Evolutionary conservation across 164 flowering plant genomes (phyloP).

Genomic region (Taxillus chinensis): DNA sequence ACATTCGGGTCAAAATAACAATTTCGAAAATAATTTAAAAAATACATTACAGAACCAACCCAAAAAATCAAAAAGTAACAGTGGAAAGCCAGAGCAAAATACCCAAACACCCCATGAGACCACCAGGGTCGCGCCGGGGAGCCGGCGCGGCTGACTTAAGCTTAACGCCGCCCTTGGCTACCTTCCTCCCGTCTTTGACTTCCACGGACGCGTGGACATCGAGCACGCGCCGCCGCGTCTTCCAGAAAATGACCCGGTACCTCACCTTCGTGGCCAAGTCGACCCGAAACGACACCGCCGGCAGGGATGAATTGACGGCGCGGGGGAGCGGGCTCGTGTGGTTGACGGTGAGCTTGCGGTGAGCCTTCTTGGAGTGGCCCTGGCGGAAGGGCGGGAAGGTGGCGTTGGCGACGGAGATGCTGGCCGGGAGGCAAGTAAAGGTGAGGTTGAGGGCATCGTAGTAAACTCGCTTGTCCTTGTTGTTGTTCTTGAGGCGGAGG

Average conservation of each 20-base stretch:
- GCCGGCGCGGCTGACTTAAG: constrained; percentile 26
- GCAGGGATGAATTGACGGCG: background rate
- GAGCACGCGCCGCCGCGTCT: constrained; percentile 31
- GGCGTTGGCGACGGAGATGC: constrained; percentile 13
- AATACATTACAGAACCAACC: background rate
- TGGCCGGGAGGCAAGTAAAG: constrained; percentile 16
- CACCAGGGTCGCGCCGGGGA: constrained; percentile 2
- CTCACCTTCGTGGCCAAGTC: constrained; percentile 50
- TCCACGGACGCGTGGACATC: constrained; percentile 25
- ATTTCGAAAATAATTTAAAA: no score
- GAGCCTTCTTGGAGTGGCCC: constrained; percentile 48
- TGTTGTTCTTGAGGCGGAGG: constrained; percentile 43
- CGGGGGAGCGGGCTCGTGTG: background rate
- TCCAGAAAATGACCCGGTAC: constrained; percentile 43
- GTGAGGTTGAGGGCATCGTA: constrained; percentile 46
- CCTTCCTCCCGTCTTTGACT: constrained; percentile 35
- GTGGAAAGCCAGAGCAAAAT: background rate
- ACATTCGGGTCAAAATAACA: no score
- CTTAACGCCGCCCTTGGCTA: constrained; percentile 23
- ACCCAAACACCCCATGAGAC: constrained; percentile 1
- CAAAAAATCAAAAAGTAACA: background rate
- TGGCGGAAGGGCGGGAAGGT: constrained; percentile 36
- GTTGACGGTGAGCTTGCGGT: constrained; percentile 2
- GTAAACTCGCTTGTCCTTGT: constrained; percentile 62
- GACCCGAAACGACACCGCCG: constrained; percentile 39